A percentile compares a stretch with the other conserved stretches of the same genome.
phyloP scores from a whole-genome alignment of 2,329 filamentous ascomycete species.

The Colletotrichum sidae region DNA sequence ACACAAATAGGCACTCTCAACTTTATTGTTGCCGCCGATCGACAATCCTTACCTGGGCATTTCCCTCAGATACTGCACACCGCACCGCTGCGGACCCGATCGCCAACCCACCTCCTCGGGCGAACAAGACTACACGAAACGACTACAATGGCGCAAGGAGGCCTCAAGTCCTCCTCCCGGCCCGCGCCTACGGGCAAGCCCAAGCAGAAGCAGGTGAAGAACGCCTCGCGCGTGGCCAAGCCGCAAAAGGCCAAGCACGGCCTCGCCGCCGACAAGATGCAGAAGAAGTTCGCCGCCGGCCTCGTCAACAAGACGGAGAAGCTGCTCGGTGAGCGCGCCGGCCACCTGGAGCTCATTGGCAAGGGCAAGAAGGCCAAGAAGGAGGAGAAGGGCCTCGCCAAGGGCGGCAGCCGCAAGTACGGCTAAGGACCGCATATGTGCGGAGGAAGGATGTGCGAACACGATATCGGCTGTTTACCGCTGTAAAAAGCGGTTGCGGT shows the following conservation, averaged over 20 bases:
- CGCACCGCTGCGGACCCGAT: background rate
- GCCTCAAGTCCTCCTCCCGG: conserved; percentile 60
- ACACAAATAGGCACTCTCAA: too few species aligned
- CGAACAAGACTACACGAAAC: too few species aligned
- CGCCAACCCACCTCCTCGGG: background rate
- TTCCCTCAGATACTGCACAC: background rate
- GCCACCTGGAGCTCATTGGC: conserved; percentile 70
- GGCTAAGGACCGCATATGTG: conserved; percentile 52
- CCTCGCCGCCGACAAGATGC: conserved; percentile 61
- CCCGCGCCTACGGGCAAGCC: conserved; percentile 53
- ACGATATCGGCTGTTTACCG: too few species aligned
- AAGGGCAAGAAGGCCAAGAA: conserved; percentile 62
- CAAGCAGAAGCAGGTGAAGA: conserved; percentile 46
- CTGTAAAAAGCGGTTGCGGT: too few species aligned
- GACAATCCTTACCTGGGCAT: background rate
- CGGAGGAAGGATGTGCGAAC: too few species aligned
- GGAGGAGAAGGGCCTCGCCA: conserved; percentile 49
- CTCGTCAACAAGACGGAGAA: conserved; percentile 67
- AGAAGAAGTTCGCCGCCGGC: conserved; percentile 66
- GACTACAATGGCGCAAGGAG: conserved; percentile 64
- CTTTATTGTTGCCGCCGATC: too few species aligned
- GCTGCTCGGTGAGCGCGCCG: conserved; percentile 68
- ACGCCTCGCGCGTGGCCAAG: conserved; percentile 61
- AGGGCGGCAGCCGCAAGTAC: conserved; percentile 67
- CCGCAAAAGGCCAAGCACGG: conserved; percentile 57